phyloP scores from a whole-genome alignment of 1,284 basidiomycete species.

The Sanghuangporus sanghuang region DNA sequence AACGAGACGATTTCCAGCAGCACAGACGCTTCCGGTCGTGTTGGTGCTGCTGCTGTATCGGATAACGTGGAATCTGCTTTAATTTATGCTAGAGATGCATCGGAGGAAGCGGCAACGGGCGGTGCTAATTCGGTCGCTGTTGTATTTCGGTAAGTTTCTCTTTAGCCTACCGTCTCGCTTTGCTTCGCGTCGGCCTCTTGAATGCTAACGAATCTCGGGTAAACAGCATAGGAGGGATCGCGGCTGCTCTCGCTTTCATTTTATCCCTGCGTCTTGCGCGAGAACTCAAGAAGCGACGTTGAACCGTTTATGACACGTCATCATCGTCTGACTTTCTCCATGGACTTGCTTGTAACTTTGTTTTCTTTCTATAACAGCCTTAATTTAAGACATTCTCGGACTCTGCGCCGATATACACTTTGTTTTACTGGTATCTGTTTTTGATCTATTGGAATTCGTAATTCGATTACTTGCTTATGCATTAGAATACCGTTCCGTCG shows the following conservation, averaged over 20 bases:
- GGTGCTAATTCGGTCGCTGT: slow-evolving; percentile 67
- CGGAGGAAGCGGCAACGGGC: slow-evolving; percentile 19
- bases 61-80: slow-evolving; percentile 15
- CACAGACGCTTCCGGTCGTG: not conserved
- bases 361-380: not conserved
- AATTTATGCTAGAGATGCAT: slow-evolving; percentile 20
- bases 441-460: not conserved
- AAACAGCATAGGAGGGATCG: slow-evolving; percentile 66
- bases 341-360: not conserved
- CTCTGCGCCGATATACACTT: not conserved
- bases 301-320: not conserved
- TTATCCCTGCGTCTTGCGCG: slow-evolving; percentile 63
- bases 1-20: not conserved
- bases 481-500: slow-evolving; percentile 80
- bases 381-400: not conserved
- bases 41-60: not conserved
- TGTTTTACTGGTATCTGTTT: not conserved
- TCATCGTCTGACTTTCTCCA: not conserved
- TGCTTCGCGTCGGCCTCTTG: not conserved
- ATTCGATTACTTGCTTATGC: not conserved
- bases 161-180: not conserved
- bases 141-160: slow-evolving; percentile 59
- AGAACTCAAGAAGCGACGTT: slow-evolving; percentile 33
- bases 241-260: slow-evolving; percentile 64
- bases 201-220: not conserved